phyloP scores from a whole-genome alignment of 1,139 yeast genomes.

The Lizanozyma gosingica region DNA sequence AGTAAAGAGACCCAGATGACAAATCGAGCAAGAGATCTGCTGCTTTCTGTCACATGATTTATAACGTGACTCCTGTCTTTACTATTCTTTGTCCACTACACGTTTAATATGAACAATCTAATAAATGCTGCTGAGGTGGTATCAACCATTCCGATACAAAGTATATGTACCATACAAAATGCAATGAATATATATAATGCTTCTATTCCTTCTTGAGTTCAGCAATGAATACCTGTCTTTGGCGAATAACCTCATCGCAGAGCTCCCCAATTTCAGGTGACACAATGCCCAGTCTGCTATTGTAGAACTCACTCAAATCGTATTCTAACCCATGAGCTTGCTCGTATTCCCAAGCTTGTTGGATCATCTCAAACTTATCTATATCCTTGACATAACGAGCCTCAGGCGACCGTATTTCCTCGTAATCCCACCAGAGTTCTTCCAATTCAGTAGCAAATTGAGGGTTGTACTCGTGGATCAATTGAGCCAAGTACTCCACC shows the following conservation, averaged over 20 bases:
- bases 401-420: slow-evolving; percentile 69
- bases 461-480: slow-evolving; percentile 57
- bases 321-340: slow-evolving; percentile 47
- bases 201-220: slow-evolving; percentile 1
- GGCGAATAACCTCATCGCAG: slow-evolving; percentile 56
- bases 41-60: too few species aligned
- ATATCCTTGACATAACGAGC: slow-evolving; percentile 89
- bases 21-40: too few species aligned
- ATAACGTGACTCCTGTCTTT: too few species aligned
- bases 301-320: slow-evolving; percentile 61
- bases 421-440: slow-evolving; percentile 85
- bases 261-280: slow-evolving; percentile 64
- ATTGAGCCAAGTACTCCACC: slow-evolving; percentile 53
- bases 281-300: slow-evolving; percentile 54
- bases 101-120: too few species aligned
- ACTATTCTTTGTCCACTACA: too few species aligned
- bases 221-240: slow-evolving; percentile 42
- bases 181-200: too few species aligned
- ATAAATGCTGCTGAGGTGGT: too few species aligned
- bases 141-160: too few species aligned
- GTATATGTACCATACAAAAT: too few species aligned
- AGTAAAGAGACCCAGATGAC: too few species aligned
- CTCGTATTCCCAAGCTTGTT: slow-evolving; percentile 89
- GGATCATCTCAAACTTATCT: slow-evolving; percentile 86
- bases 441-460: slow-evolving; percentile 57